Evolutionary conservation across 1,284 basidiomycete genomes (phyloP).

Genomic region (Sphagnurus paluster): DNA sequence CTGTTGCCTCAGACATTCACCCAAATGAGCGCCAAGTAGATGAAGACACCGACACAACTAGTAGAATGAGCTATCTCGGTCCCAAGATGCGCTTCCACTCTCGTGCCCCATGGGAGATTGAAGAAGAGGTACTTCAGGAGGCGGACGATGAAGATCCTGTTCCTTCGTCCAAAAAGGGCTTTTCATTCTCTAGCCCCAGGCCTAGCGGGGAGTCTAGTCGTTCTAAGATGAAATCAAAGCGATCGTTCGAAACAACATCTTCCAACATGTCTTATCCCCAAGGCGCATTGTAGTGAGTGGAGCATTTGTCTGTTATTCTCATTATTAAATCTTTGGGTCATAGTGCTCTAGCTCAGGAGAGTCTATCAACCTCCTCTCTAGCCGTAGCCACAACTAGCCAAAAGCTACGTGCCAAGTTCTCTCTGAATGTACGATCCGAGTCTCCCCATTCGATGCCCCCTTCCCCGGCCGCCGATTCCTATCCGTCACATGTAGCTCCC

Average conservation of each 20-base stretch:
- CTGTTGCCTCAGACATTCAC: constrained; percentile 36
- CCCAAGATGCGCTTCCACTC: constrained; percentile 81
- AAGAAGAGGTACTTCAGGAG: constrained; percentile 44
- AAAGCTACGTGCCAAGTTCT: constrained; percentile 33
- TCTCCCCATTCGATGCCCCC: constrained; percentile 20
- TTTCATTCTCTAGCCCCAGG: constrained; percentile 47
- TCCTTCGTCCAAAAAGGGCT: constrained; percentile 32
- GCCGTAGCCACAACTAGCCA: constrained; percentile 30
- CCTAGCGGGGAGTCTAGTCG: constrained; percentile 64
- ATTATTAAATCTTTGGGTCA: constrained; percentile 8
- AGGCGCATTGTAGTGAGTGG: constrained; percentile 58
- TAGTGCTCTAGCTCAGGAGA: constrained; percentile 57
- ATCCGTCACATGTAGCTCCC: constrained; percentile 16
- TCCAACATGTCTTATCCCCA: constrained; percentile 49
- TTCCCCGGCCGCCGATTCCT: constrained; percentile 11
- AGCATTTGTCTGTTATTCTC: constrained; percentile 7
- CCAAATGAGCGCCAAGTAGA: constrained; percentile 27
- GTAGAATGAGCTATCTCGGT: constrained; percentile 68
- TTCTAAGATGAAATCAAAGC: constrained; percentile 50
- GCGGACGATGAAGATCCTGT: constrained; percentile 43
- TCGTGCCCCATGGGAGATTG: constrained; percentile 77
- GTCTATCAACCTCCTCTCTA: constrained; percentile 56
- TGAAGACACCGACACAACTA: constrained; percentile 37
- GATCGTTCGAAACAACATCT: constrained; percentile 58
- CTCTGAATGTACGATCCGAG: constrained; percentile 22